Evolutionary conservation across 345 rosid species (phyloP), one percentile per base, ranked within the genome.

Genomic region (Bruguiera sexangula): DNA sequence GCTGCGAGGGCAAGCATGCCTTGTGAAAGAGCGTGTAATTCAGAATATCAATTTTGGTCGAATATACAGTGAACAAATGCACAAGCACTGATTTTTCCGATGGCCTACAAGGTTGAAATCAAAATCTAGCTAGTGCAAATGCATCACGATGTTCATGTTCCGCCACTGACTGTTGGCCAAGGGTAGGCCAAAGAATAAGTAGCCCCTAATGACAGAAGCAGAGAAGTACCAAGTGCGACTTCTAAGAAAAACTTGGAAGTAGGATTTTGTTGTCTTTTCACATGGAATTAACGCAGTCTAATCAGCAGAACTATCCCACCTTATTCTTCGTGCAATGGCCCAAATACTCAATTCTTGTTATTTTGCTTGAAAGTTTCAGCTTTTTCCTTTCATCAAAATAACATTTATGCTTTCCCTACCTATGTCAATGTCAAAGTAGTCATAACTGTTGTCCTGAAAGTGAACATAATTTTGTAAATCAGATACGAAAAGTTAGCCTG

Each of bases 141-240:
- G 9, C 48, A 48, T 66, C 29, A 24, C 60, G 32, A 1, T 51
- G 22, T 60, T 30, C 69, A 36, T 16, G 6, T 16, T 26, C 66
- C 11, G 29, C 66, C 18, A 37, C 53, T 63, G 30, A n/a, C 18
- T 9, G 24, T 26, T 37, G n/a, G 21, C 26, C 75, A 52, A 32
- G 68, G 64, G 61, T 56, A 50, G 34, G 50, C 16, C 65, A 51
- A 62, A 60, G 58, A 82, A 63, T 32, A 60, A 69, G 67, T 31
- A 64, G 60, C 9, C 62, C 50, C 32, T 52, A 46, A 16, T 64
- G 24, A 3, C 18, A 50, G n/a, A 32, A 67, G 15, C 37, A 29
- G 16, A 65, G 31, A 65, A 20, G 27, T 52, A 20, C 58, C 57
- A 46, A 27, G 51, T 24, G 27, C 2, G 3, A 29, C n/a, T 29